A percentile compares a stretch with the other conserved stretches of the same genome.
Conservation (phyloP, 306 rosid genomes). For the Begonia masoniana region DNA sequence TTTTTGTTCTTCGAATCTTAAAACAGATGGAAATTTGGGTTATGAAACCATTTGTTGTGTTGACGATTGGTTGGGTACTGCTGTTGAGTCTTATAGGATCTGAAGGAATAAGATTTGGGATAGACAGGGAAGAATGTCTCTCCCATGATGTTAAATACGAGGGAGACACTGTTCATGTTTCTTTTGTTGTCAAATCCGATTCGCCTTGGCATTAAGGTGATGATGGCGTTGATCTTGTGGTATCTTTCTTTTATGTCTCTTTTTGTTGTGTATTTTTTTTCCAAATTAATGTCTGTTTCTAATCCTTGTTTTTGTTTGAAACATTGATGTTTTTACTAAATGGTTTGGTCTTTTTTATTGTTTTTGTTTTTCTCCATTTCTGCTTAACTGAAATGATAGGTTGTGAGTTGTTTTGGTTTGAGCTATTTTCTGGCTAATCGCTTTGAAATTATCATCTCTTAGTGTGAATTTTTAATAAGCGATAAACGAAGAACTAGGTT, state of each 20-base stretch:
- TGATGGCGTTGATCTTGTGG: conserved; percentile 86
- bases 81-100: conserved; percentile 24
- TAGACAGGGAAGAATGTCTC: conserved; percentile 77
- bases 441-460: too few species aligned
- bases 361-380: not conserved
- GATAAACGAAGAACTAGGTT: too few species aligned
- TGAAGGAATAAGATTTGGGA: conserved; percentile 62
- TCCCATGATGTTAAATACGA: conserved; percentile 66
- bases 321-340: too few species aligned
- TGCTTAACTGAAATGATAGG: too few species aligned
- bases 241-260: conserved; percentile 11
- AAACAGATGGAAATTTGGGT: conserved; percentile 15
- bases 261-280: not conserved
- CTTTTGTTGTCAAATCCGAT: conserved; percentile 83
- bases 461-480: too few species aligned
- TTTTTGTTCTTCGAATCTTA: not conserved
- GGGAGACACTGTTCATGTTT: conserved; percentile 74
- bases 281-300: not conserved
- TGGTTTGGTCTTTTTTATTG: not conserved
- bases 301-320: too few species aligned
- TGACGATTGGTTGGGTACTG: conserved; percentile 18
- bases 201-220: conserved; percentile 52
- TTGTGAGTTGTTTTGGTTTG: too few species aligned
- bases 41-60: conserved; percentile 19
- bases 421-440: not conserved